Evolutionary conservation across 371 early-diverging fungal species (phyloP).

Genomic region (Mucor saturninus): DNA sequence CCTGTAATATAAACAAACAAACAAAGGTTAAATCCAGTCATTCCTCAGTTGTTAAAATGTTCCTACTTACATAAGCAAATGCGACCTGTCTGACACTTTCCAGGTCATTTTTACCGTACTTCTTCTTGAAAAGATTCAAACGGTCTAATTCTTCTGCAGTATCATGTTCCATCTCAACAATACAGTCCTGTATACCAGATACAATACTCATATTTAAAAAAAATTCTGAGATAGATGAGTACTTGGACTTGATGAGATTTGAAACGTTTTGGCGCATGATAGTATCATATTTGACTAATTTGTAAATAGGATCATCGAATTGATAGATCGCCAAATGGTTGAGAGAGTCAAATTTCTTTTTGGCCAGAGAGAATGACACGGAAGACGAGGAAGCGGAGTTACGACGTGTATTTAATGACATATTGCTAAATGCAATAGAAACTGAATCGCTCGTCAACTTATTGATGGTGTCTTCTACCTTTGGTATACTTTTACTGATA

Average conservation of each 20-base stretch:
- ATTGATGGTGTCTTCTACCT: constrained; percentile 40
- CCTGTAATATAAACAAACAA: constrained; percentile 34
- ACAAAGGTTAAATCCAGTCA: neutral
- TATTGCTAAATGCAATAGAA: constrained; percentile 15
- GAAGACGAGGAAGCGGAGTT: neutral
- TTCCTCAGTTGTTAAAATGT: neutral
- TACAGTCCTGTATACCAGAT: constrained; percentile 59
- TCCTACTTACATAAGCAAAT: constrained; percentile 44
- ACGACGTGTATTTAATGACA: neutral
- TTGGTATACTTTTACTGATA: constrained; percentile 39
- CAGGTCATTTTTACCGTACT: constrained; percentile 23
- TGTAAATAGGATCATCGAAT: constrained; percentile 64
- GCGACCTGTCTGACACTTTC: constrained; percentile 33
- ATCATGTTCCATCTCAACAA: constrained; percentile 28
- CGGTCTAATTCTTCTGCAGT: constrained; percentile 32
- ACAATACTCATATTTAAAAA: constrained; percentile 41
- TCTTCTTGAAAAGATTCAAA: constrained; percentile 35
- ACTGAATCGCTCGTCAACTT: constrained; percentile 31
- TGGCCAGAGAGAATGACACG: constrained; percentile 3
- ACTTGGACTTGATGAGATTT: constrained; percentile 31
- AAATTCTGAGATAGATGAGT: constrained; percentile 44
- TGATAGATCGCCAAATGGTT: constrained; percentile 69
- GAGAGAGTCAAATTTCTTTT: constrained; percentile 61
- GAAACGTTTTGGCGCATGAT: constrained; percentile 41
- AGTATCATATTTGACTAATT: constrained; percentile 38